Evolutionary conservation across 768 basidiomycete species (phyloP).

Genomic region (Pleurotus ostreatus): DNA sequence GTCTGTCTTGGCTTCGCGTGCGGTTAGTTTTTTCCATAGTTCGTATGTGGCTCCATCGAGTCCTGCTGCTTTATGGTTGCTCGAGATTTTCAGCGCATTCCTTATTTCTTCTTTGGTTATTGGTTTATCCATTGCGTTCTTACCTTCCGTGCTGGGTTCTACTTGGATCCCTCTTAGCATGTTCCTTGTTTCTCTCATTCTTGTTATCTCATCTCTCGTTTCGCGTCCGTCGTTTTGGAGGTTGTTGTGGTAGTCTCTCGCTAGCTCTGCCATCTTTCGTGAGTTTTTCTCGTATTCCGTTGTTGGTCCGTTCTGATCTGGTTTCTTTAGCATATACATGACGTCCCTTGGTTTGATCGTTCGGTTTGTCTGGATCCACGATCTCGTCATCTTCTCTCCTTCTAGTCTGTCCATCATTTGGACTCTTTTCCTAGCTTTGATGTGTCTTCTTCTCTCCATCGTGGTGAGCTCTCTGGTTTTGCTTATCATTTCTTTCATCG

Average conservation of each 20-base stretch:
- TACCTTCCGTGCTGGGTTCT: not conserved
- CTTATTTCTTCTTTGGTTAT: constrained; percentile 13
- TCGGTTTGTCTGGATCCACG: not conserved
- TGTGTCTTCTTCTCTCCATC: constrained; percentile 6
- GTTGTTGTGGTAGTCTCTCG: constrained; percentile 1
- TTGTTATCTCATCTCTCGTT: too few species aligned
- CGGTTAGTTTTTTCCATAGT: constrained; percentile 19
- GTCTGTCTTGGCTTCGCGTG: not conserved
- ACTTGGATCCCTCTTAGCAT: too few species aligned
- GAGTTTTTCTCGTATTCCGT: not conserved
- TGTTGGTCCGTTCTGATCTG: not conserved
- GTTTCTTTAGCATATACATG: not conserved
- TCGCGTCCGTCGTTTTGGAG: not conserved
- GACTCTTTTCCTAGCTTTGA: not conserved
- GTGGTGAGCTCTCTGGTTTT: too few species aligned
- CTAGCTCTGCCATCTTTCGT: constrained; percentile 5
- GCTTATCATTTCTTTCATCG: too few species aligned
- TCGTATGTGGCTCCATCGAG: constrained; percentile 25
- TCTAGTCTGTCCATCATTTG: constrained; percentile 2
- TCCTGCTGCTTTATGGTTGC: constrained; percentile 17
- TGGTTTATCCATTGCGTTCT: not conserved
- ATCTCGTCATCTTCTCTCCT: not conserved
- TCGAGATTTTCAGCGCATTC: constrained; percentile 10
- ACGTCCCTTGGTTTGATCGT: not conserved
- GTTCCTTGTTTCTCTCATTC: too few species aligned